A percentile compares a stretch with the other conserved stretches of the same genome.
Evolutionary conservation across 495 filamentous ascomycete genomes (phyloP).

Genomic region (Podospora pseudopauciseta): DNA sequence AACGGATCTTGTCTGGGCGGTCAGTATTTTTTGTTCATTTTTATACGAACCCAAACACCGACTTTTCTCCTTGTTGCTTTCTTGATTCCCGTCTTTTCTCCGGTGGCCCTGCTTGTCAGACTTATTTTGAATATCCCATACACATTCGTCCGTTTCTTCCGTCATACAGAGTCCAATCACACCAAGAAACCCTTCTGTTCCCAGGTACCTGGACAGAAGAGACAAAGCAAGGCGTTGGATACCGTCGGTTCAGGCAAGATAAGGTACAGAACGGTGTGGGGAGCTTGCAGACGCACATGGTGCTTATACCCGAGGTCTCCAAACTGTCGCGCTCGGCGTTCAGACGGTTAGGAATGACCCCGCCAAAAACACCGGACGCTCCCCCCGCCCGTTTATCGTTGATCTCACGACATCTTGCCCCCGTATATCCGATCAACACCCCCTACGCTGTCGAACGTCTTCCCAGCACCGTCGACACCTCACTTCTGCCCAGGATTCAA

Average conservation of each 20-base stretch:
- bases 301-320: conserved; percentile 26
- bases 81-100: not conserved
- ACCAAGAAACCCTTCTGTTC: not conserved
- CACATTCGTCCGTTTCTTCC: not conserved
- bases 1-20: not conserved
- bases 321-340: conserved; percentile 31
- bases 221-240: conserved; percentile 5
- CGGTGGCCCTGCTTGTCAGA: not conserved
- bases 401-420: conserved; percentile 75
- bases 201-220: not conserved
- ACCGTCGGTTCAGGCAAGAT: not conserved
- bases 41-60: not conserved
- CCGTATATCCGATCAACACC: conserved; percentile 49
- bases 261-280: conserved; percentile 17
- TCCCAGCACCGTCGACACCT: conserved; percentile 58
- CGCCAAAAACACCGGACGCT: conserved; percentile 50
- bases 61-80: conserved; percentile 4
- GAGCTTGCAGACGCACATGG: conserved; percentile 16
- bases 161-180: not conserved
- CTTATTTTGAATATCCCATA: not conserved
- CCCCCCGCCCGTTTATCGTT: conserved; percentile 68
- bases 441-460: conserved; percentile 40
- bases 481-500: conserved; percentile 31
- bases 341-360: conserved; percentile 40
- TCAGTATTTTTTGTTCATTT: not conserved